Evolutionary conservation across 2,329 filamentous ascomycete species (phyloP), one percentile per base, ranked within the genome.

Genomic region (Colletotrichum cordylinicola): DNA sequence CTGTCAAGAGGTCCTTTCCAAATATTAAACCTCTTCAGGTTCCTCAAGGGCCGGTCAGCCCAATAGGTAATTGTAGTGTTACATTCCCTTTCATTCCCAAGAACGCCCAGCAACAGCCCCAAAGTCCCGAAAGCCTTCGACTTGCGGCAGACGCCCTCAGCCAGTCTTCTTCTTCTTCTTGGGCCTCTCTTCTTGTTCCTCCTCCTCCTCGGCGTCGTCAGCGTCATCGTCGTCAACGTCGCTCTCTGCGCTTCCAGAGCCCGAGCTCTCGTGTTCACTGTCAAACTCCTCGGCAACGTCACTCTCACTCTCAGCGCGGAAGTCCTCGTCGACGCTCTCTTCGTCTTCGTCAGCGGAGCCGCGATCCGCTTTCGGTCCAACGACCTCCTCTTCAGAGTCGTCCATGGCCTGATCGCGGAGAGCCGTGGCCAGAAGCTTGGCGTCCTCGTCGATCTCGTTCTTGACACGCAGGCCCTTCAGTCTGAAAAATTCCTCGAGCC

Each of bases 371-470:
- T 91, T 91, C 76, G 85, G 92, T n/a, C 78, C 79, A 9, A 93
- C 94, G 56, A 94, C 93, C 78, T 96, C 94, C 76, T 98, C 96
- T 79, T 98, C 96, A 31, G 94, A 96, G 78, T 93, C 94, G 80
- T 93, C 94, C 85, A 98, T 94, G 82, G 93, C 95, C 78, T 97
- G 94, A 80, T 98, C 93, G 76, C 95, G 91, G 77, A 98, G 91
- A 27, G 95, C 96, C 13, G 95, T 94, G 37, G 95, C 94, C 75
- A 98, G 91, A 72, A 91, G 79, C 83, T 94, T 93, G 83, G 95
- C 94, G 80, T 99, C 97, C 83, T 98, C 97, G 77, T 98, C 94
- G 88, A 99, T 98, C 87, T 99, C 97, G 84, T 99, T 99, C 93
- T 98, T 98, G 73, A 98, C 96, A 70, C 96, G 95, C 82, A 99